phyloP scores from a whole-genome alignment of 1,139 yeast genomes.

The Arxiozyma slooffiae region DNA sequence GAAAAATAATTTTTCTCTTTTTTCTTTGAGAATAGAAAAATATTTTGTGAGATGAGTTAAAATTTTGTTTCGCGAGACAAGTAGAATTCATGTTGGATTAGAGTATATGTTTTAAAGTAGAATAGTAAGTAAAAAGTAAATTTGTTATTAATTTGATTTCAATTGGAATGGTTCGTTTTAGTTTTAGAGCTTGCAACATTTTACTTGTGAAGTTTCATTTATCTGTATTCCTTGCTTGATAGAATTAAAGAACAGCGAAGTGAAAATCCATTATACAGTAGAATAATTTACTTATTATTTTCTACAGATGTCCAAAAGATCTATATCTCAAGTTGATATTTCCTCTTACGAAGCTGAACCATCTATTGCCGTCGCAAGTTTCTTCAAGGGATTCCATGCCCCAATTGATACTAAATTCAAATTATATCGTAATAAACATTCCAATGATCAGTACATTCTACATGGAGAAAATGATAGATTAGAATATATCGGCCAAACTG shows the following conservation, averaged over 20 bases:
- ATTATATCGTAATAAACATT: constrained; percentile 47
- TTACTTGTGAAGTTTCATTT: not conserved
- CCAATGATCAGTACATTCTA: constrained; percentile 36
- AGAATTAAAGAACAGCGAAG: not conserved
- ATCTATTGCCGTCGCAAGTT: constrained; percentile 36
- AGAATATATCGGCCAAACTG: constrained; percentile 59
- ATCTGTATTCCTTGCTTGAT: too few species aligned
- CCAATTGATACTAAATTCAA: constrained; percentile 54
- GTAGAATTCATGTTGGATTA: too few species aligned
- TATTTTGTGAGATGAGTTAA: not conserved
- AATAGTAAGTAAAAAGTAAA: too few species aligned
- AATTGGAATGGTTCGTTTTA: not conserved
- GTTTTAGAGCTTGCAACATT: not conserved
- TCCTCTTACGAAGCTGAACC: constrained; percentile 25
- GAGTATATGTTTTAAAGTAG: too few species aligned
- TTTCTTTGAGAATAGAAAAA: too few species aligned
- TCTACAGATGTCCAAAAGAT: constrained; percentile 14
- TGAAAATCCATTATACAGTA: not conserved
- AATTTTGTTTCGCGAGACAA: not conserved
- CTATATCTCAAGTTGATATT: constrained; percentile 16
- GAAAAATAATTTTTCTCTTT: not conserved
- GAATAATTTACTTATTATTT: not conserved
- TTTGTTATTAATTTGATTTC: not conserved
- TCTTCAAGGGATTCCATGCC: constrained; percentile 65
- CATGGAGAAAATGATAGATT: constrained; percentile 73